phyloP scores from a whole-genome alignment of 2,329 filamentous ascomycete genomes.

The Cordyceps pruinosa region DNA sequence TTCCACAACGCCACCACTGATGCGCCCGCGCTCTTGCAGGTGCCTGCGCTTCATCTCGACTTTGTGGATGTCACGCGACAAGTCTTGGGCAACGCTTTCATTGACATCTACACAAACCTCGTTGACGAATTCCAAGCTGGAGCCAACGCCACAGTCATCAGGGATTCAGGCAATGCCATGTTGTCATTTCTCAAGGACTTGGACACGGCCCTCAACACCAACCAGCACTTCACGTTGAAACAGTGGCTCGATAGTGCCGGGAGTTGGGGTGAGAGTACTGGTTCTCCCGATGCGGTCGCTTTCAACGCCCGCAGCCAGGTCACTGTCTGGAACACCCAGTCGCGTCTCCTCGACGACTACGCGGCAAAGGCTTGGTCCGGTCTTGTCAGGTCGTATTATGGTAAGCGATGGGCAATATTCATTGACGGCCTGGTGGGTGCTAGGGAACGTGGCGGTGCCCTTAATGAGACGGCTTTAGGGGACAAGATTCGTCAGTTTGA shows the following conservation, averaged over 20 bases:
- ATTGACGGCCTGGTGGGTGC: conserved; percentile 29
- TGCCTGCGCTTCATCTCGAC: not conserved
- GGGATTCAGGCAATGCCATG: not conserved
- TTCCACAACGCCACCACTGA: not conserved
- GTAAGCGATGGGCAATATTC: conserved; percentile 39
- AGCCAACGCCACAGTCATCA: not conserved
- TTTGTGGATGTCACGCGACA: conserved; percentile 4
- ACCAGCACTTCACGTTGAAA: conserved; percentile 32
- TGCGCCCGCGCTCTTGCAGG: not conserved
- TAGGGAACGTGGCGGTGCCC: not conserved
- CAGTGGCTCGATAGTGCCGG: conserved; percentile 35
- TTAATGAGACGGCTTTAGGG: not conserved
- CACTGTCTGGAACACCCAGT: conserved; percentile 42
- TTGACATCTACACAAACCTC: not conserved
- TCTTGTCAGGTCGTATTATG: conserved; percentile 39
- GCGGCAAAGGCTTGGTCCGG: conserved; percentile 43
- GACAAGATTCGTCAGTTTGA: not conserved
- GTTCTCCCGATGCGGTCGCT: conserved; percentile 12
- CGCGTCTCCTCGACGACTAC: conserved; percentile 40
- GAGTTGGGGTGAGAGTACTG: conserved; percentile 19
- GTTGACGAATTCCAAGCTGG: not conserved
- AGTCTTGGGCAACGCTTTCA: not conserved
- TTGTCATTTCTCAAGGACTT: not conserved
- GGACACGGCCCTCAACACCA: not conserved
- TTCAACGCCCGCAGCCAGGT: conserved; percentile 44